A percentile compares a stretch with the other conserved stretches of the same genome.
phyloP scores from a whole-genome alignment of 1,139 yeast species.

The Kodamaea suecica region DNA sequence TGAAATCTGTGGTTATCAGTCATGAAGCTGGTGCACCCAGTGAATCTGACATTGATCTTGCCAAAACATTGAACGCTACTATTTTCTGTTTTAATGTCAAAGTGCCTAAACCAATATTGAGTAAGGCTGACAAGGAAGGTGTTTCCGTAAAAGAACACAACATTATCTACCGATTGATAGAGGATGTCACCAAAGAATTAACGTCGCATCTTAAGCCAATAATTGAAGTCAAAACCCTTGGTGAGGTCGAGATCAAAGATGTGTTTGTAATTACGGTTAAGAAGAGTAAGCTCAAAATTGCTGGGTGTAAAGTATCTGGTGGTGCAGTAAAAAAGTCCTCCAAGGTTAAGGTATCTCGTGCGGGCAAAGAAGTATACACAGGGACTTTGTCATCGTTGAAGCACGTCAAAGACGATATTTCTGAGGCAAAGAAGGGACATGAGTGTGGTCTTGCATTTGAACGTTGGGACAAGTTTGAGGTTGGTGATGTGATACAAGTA shows the following conservation, averaged over 20 bases:
- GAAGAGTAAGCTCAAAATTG: slow-evolving; percentile 55
- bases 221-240: slow-evolving; percentile 62
- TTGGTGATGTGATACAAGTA: slow-evolving; percentile 74
- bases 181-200: slow-evolving; percentile 70
- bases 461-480: slow-evolving; percentile 65
- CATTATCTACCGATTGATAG: slow-evolving; percentile 84
- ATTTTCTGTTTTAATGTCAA: slow-evolving; percentile 78
- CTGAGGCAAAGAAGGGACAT: slow-evolving; percentile 75
- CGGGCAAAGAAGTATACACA: slow-evolving; percentile 50
- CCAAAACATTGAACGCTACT: slow-evolving; percentile 68
- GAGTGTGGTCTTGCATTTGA: slow-evolving; percentile 88
- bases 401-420: slow-evolving; percentile 77
- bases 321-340: slow-evolving; percentile 66
- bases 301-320: slow-evolving; percentile 81
- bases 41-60: slow-evolving; percentile 79
- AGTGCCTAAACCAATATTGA: slow-evolving; percentile 60
- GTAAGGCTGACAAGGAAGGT: slow-evolving; percentile 56
- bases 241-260: slow-evolving; percentile 69
- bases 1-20: slow-evolving; percentile 61
- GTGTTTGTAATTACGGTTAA: slow-evolving; percentile 63
- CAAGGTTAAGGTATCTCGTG: slow-evolving; percentile 62
- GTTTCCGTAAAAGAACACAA: slow-evolving; percentile 68
- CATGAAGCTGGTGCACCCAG: slow-evolving; percentile 85
- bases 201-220: slow-evolving; percentile 63
- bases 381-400: slow-evolving; percentile 76